These are phyloP conservation scores for Bauhinia variegata DNA, from an alignment of 306 rosid genomes.

Conservation along the genomic window DNA sequence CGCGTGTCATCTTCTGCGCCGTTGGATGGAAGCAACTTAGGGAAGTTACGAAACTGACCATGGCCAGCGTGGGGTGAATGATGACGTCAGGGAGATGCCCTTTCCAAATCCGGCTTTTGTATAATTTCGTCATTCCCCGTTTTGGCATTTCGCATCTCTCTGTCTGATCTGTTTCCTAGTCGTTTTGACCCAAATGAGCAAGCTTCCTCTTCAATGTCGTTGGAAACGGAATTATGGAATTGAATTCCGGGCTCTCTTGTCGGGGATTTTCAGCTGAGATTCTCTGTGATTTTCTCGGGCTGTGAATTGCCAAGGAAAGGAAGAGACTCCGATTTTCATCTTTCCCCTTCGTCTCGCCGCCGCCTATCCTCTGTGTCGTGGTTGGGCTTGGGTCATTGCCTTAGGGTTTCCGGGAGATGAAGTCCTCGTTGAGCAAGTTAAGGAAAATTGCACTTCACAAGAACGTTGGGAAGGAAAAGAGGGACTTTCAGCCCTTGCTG, in stretches of 20 bases:
- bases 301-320: constrained; percentile 21
- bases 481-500: constrained; percentile 50
- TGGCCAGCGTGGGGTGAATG: constrained; percentile 23
- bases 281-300: constrained; percentile 22
- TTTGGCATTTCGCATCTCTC: constrained; percentile 26
- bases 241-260: constrained; percentile 30
- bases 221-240: constrained; percentile 10
- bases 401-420: constrained; percentile 63
- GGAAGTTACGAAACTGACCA: constrained; percentile 28
- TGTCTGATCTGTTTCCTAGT: constrained; percentile 50
- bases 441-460: constrained; percentile 67
- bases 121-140: constrained; percentile 26
- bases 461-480: constrained; percentile 58
- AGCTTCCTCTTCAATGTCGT: constrained; percentile 45
- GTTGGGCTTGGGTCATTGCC: constrained; percentile 38
- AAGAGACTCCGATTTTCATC: constrained; percentile 9
- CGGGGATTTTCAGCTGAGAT: constrained; percentile 31
- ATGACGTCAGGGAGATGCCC: constrained; percentile 36
- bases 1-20: neutral
- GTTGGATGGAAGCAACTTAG: neutral
- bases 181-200: constrained; percentile 54
- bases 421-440: constrained; percentile 67
- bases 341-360: constrained; percentile 16
- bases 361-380: constrained; percentile 1
- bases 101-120: neutral